phyloP scores from a whole-genome alignment of 768 basidiomycete species.

The Lentinus brumalis region DNA sequence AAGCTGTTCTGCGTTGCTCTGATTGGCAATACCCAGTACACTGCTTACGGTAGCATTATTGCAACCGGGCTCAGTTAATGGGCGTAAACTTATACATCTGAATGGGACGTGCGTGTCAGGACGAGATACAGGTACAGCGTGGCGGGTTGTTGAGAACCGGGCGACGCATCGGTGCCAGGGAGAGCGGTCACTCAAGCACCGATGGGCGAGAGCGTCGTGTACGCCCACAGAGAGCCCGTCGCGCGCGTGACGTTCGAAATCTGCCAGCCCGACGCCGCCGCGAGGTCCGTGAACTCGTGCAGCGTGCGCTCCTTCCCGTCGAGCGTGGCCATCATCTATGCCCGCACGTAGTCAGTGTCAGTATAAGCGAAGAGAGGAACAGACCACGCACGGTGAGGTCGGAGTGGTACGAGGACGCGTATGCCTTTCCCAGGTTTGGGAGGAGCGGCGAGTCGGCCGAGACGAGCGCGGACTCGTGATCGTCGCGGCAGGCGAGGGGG shows the following conservation, averaged over 20 bases:
- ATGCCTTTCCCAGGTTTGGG: constrained; percentile 16
- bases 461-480: constrained; percentile 6
- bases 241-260: constrained; percentile 52
- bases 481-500: constrained; percentile 12
- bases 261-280: constrained; percentile 63
- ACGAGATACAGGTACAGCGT: no score
- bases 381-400: constrained; percentile 7
- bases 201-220: constrained; percentile 7
- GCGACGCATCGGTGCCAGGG: no score
- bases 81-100: no score
- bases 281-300: constrained; percentile 54
- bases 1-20: no score
- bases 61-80: no score
- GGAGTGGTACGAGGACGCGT: constrained; percentile 8
- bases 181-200: no score
- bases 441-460: constrained; percentile 17
- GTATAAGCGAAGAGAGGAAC: no score
- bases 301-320: constrained; percentile 69
- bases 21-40: no score
- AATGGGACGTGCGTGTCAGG: no score
- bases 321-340: constrained; percentile 64
- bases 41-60: no score
- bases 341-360: no score
- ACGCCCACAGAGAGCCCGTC: constrained; percentile 13
- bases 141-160: no score